Evolutionary conservation across 306 rosid species (phyloP).

Genomic region (Quercus alba): DNA sequence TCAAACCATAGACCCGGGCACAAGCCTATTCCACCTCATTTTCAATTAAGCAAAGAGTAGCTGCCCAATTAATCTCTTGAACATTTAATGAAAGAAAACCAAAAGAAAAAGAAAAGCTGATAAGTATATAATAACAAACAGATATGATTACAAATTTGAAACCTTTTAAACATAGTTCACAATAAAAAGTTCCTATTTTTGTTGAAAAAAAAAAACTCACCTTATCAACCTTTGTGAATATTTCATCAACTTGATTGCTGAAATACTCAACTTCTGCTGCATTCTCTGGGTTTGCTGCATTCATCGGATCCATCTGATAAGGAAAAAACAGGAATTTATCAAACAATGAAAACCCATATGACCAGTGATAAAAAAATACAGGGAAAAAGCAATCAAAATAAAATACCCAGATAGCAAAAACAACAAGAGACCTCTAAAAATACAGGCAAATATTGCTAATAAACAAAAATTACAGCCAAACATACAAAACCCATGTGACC

Average conservation of each 20-base stretch:
- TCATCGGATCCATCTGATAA: conserved; percentile 29
- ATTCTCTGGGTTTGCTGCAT: conserved; percentile 20
- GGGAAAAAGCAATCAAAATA: background rate
- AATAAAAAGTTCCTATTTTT: background rate
- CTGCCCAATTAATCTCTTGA: background rate
- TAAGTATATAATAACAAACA: background rate
- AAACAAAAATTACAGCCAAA: background rate
- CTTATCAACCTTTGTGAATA: conserved; percentile 33
- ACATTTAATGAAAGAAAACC: background rate
- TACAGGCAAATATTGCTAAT: background rate
- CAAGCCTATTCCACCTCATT: background rate
- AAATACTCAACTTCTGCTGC: conserved; percentile 26
- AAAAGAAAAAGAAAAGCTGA: background rate
- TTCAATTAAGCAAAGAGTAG: background rate
- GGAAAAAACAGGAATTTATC: background rate
- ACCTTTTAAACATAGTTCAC: background rate
- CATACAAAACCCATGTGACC: background rate
- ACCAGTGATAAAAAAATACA: too few species aligned
- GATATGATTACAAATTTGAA: background rate
- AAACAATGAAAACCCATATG: too few species aligned
- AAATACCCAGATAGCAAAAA: background rate
- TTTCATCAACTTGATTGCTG: conserved; percentile 22
- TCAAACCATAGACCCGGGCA: background rate
- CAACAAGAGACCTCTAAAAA: background rate
- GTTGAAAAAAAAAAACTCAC: conserved; percentile 20